These are phyloP conservation scores for Lagenidium giganteum DNA, from an alignment of 352 stramenopile species.

Conservation along the genomic window DNA sequence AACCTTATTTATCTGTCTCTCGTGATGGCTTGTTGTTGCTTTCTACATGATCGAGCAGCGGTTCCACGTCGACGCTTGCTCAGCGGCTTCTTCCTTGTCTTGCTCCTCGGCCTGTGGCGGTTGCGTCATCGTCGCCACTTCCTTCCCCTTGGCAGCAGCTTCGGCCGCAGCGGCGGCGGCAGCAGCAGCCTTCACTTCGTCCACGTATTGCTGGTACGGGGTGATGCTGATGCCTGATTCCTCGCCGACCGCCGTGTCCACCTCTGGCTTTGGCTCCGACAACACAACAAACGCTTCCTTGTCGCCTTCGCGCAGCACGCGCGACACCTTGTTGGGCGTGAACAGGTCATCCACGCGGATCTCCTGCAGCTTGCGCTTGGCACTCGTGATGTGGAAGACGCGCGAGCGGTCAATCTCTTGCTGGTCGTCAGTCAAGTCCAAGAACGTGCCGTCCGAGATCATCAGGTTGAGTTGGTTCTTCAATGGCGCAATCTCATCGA, in stretches of 20 bases:
- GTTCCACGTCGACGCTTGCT: constrained; percentile 33
- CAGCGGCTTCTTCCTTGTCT: background rate
- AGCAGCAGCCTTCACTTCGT: constrained; percentile 5
- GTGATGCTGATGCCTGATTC: constrained; percentile 37
- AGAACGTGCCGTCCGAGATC: constrained; percentile 61
- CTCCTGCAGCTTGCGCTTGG: constrained; percentile 57
- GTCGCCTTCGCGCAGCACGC: constrained; percentile 55
- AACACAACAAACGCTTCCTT: constrained; percentile 49
- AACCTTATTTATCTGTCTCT: too few relatives aligned
- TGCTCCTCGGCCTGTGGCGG: background rate
- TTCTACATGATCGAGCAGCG: constrained; percentile 61
- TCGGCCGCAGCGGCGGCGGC: constrained; percentile 1
- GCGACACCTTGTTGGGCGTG: constrained; percentile 49
- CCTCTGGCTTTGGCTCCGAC: constrained; percentile 15
- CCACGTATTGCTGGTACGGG: constrained; percentile 49
- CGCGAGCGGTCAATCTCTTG: constrained; percentile 63
- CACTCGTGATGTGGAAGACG: constrained; percentile 60
- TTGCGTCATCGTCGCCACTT: too few relatives aligned
- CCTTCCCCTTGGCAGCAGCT: constrained; percentile 9
- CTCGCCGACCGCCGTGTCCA: constrained; percentile 23
- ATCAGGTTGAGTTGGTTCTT: constrained; percentile 82
- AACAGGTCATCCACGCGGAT: constrained; percentile 70
- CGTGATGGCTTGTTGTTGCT: too few relatives aligned
- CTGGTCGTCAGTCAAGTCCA: constrained; percentile 43
- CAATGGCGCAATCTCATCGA: constrained; percentile 38